phyloP scores from a whole-genome alignment of 108 stramenopile species.

The Nitzschia sp. region DNA sequence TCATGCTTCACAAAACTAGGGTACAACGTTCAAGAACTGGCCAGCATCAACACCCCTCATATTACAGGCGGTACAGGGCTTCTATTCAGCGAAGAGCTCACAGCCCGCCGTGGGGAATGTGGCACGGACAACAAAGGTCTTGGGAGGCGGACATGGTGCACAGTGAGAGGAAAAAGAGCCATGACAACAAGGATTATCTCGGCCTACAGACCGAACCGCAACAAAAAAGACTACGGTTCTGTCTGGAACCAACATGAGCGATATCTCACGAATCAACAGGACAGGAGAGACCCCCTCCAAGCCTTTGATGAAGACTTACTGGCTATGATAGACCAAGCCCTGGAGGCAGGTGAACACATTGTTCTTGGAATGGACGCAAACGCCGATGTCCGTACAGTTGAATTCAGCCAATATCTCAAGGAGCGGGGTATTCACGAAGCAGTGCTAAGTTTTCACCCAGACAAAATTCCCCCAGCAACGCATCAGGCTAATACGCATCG shows the following conservation, averaged over 20 bases:
- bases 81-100: not conserved
- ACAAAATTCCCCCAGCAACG: constrained; percentile 1
- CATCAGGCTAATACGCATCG: not conserved
- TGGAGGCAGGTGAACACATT: not conserved
- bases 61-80: not conserved
- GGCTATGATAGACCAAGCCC: not conserved
- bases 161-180: not conserved
- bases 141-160: not conserved
- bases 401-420: not conserved
- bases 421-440: not conserved
- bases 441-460: not conserved
- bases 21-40: not conserved
- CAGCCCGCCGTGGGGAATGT: not conserved
- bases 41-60: not conserved
- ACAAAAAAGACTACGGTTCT: no score
- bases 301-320: not conserved
- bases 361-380: no score
- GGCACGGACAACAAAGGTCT: not conserved
- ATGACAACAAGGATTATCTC: not conserved
- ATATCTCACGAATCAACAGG: not conserved
- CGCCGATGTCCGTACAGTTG: not conserved
- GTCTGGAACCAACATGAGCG: constrained; percentile 3
- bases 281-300: not conserved
- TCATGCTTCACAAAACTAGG: not conserved
- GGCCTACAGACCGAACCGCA: not conserved